A percentile compares a stretch with the other conserved stretches of the same genome.
Evolutionary conservation across 768 basidiomycete species (phyloP).

Genomic region (Pleurotus giganteus): DNA sequence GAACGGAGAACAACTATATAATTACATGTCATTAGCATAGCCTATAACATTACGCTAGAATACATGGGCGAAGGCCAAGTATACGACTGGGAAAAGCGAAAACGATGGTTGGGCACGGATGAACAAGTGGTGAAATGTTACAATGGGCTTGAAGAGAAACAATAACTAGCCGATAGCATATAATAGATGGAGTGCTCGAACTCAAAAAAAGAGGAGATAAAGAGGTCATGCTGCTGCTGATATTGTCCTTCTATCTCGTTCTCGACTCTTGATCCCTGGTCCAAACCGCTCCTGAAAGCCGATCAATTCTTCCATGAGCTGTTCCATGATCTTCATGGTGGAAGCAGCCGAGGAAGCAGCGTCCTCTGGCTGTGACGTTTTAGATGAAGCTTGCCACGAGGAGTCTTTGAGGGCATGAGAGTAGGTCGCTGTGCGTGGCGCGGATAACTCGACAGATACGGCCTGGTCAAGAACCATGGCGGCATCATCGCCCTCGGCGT

Average conservation of each 20-base stretch:
- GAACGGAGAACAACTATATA: background rate
- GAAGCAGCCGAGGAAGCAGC: constrained; percentile 8
- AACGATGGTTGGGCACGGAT: background rate
- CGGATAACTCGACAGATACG: background rate
- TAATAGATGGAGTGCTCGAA: constrained; percentile 9
- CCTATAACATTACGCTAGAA: background rate
- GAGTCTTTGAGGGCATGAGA: background rate
- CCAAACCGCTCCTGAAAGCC: constrained; percentile 87
- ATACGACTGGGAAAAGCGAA: background rate
- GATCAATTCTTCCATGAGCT: constrained; percentile 87
- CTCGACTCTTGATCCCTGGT: constrained; percentile 46
- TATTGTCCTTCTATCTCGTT: constrained; percentile 47
- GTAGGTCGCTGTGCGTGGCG: background rate
- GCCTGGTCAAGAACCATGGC: constrained; percentile 32
- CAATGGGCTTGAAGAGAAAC: background rate
- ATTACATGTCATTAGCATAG: background rate
- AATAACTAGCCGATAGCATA: background rate
- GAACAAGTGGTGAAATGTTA: no score
- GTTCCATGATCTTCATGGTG: constrained; percentile 87
- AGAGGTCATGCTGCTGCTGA: constrained; percentile 22
- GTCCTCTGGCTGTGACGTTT: background rate
- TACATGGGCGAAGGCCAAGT: constrained; percentile 1
- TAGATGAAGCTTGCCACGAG: background rate
- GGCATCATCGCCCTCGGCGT: constrained; percentile 19
- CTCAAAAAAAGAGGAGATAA: constrained; percentile 7